phyloP scores from a whole-genome alignment of 1,139 yeast genomes.

The Blastobotrys ciferrii region DNA sequence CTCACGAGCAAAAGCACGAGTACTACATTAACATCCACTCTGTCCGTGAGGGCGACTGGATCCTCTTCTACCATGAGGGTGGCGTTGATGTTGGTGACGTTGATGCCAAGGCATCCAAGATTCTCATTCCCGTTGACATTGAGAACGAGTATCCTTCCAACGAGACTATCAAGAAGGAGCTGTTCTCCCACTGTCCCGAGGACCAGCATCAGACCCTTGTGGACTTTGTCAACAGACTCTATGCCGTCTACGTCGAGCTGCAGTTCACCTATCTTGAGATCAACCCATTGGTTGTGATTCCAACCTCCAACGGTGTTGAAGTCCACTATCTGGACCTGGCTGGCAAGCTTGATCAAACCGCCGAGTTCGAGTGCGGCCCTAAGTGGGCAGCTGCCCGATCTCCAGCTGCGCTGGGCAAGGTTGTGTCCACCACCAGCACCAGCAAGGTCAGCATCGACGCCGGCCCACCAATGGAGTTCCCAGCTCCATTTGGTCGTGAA shows the following conservation, averaged over 20 bases:
- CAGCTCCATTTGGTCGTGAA: constrained; percentile 50
- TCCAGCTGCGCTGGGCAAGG: constrained; percentile 42
- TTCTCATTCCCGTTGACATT: constrained; percentile 45
- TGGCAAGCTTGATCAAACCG: constrained; percentile 49
- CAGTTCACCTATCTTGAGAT: constrained; percentile 49
- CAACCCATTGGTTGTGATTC: constrained; percentile 47
- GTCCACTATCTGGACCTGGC: constrained; percentile 48
- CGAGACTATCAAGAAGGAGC: constrained; percentile 34
- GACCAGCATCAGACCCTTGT: constrained; percentile 42
- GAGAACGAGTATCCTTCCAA: constrained; percentile 42
- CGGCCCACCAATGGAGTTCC: constrained; percentile 50
- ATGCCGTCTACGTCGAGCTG: constrained; percentile 47
- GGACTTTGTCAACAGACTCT: constrained; percentile 46
- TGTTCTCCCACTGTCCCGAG: constrained; percentile 42
- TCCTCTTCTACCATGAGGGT: constrained; percentile 48
- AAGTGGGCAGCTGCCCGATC: constrained; percentile 49
- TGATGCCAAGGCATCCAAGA: constrained; percentile 46
- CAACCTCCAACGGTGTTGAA: constrained; percentile 40
- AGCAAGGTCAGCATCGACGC: constrained; percentile 40
- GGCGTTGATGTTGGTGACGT: constrained; percentile 51
- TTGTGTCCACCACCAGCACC: constrained; percentile 24
- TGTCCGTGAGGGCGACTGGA: constrained; percentile 49
- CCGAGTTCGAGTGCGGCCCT: constrained; percentile 50
- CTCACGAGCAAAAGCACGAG: constrained; percentile 46
- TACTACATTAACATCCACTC: constrained; percentile 49